Conservation (phyloP, 768 basidiomycete species). For the Tephrocybe sp. region DNA sequence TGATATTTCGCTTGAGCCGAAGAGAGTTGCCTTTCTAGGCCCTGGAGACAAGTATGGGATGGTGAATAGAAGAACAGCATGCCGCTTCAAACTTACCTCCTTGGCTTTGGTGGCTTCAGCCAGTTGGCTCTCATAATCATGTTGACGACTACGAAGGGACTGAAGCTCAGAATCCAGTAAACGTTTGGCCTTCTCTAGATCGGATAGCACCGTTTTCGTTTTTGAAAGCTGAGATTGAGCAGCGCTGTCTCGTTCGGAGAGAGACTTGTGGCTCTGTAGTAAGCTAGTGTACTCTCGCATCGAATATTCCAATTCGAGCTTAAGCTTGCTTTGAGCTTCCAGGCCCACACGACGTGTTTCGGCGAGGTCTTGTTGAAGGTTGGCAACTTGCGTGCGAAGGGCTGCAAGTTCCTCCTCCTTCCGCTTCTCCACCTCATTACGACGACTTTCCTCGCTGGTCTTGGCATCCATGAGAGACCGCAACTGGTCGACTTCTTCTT, state of each 20-base stretch:
- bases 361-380: conserved; percentile 66
- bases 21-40: conserved; percentile 74
- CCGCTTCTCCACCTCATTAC: conserved; percentile 82
- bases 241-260: conserved; percentile 60
- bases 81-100: conserved; percentile 64
- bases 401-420: conserved; percentile 81
- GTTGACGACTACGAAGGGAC: conserved; percentile 64
- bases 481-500: conserved; percentile 84
- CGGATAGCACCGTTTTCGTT: conserved; percentile 47
- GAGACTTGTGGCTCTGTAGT: conserved; percentile 58
- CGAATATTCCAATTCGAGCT: conserved; percentile 70
- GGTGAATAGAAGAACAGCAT: neutral
- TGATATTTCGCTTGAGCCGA: conserved; percentile 74
- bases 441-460: conserved; percentile 80
- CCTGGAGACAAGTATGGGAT: conserved; percentile 38
- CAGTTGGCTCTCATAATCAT: conserved; percentile 64
- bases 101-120: conserved; percentile 62
- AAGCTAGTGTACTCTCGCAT: conserved; percentile 60
- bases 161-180: conserved; percentile 72
- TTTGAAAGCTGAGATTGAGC: conserved; percentile 51
- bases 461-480: conserved; percentile 84
- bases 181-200: conserved; percentile 70
- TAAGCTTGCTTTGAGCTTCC: conserved; percentile 72
- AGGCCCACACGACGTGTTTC: conserved; percentile 60
- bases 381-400: conserved; percentile 62